Evolutionary conservation across 768 basidiomycete species (phyloP).

Genomic region (Boletales sp.): DNA sequence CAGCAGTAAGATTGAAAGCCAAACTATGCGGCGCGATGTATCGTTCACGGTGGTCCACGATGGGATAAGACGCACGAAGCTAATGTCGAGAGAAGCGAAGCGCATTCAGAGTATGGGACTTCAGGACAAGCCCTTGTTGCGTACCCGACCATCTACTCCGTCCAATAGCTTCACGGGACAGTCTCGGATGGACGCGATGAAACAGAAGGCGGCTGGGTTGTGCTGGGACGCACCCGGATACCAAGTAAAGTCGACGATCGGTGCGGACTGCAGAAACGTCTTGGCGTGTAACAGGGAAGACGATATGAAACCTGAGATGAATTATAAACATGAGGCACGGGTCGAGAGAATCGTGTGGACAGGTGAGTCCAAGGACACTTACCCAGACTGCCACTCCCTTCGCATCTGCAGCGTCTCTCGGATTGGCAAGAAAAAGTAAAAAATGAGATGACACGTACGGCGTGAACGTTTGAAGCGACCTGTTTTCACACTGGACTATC

Average conservation of each 20-base stretch:
- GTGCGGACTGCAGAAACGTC: slow-evolving; percentile 52
- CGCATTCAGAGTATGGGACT: too few relatives aligned
- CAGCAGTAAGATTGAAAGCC: slow-evolving; percentile 65
- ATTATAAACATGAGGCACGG: background rate
- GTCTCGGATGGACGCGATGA: slow-evolving; percentile 79
- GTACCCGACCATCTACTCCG: slow-evolving; percentile 69
- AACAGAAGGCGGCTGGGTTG: slow-evolving; percentile 71
- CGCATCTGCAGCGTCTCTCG: background rate
- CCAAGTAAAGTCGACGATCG: slow-evolving; percentile 81
- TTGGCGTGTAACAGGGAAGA: slow-evolving; percentile 14
- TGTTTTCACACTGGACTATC: slow-evolving; percentile 69
- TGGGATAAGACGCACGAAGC: slow-evolving; percentile 89
- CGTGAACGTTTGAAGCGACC: slow-evolving; percentile 53
- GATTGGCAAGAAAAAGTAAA: too few relatives aligned
- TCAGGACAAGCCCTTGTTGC: slow-evolving; percentile 10
- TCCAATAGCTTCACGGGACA: slow-evolving; percentile 84
- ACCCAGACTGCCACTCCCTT: background rate
- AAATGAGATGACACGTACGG: slow-evolving; percentile 31
- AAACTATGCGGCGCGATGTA: slow-evolving; percentile 84
- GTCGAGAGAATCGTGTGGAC: background rate
- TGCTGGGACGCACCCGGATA: slow-evolving; percentile 68
- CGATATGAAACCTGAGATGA: background rate
- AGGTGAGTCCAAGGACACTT: background rate
- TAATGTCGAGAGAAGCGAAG: slow-evolving; percentile 25
- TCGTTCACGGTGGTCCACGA: slow-evolving; percentile 92